Evolutionary conservation across 1,284 basidiomycete genomes (phyloP).

Genomic region (Cryptococcus sp.): DNA sequence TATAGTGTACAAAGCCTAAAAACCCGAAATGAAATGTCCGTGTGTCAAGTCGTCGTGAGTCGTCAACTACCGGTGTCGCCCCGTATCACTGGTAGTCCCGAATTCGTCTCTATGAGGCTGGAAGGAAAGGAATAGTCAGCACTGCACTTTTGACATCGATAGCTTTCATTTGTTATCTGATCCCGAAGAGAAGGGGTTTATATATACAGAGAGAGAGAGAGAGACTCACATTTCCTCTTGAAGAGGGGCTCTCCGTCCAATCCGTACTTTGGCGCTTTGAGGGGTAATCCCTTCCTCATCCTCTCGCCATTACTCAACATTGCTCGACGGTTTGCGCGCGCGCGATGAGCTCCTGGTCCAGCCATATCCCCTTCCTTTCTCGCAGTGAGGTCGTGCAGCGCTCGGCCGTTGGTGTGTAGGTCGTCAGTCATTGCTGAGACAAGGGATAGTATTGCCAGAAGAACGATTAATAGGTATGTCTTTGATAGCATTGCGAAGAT

Average conservation of each 20-base stretch:
- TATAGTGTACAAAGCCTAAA: no score
- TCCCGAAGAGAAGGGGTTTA: no score
- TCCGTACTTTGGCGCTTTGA: neutral
- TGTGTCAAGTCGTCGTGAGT: no score
- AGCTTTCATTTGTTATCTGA: no score
- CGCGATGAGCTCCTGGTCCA: neutral
- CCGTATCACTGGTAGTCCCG: no score
- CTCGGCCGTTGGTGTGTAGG: neutral
- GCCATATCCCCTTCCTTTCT: no score
- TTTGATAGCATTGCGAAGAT: slow-evolving; percentile 1
- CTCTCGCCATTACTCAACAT: slow-evolving; percentile 4
- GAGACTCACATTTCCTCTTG: neutral
- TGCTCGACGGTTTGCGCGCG: neutral
- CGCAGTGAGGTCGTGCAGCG: no score
- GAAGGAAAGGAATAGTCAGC: no score
- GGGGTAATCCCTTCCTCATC: slow-evolving; percentile 1
- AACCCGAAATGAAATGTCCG: no score
- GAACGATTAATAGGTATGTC: neutral
- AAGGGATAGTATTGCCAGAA: slow-evolving; percentile 1
- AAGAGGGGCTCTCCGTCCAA: neutral
- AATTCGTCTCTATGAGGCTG: no score
- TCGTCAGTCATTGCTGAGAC: neutral
- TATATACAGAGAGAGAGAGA: neutral
- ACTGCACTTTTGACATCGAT: no score
- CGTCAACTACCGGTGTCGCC: no score